Evolutionary conservation across 1,284 basidiomycete species (phyloP).

Genomic region (Ceratorhiza oryzae-sativae): DNA sequence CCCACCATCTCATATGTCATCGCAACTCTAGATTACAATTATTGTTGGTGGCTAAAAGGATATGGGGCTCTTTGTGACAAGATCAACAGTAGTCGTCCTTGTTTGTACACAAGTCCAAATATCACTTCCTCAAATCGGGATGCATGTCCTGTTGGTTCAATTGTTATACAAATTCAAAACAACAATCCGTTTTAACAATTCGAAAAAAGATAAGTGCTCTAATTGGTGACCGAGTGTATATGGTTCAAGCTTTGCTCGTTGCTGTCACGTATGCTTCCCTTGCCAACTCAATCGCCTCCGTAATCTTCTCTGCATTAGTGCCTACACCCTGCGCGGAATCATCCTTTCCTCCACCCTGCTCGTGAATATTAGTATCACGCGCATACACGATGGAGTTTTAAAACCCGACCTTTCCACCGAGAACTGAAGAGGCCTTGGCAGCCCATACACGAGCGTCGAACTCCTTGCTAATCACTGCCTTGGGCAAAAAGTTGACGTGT

Average conservation of each 20-base stretch:
- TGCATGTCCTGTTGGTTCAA: neutral
- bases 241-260: slow-evolving; percentile 12
- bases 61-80: no score
- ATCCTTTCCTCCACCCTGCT: slow-evolving; percentile 89
- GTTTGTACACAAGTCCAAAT: neutral
- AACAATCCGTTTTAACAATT: neutral
- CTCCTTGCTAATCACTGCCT: slow-evolving; percentile 62
- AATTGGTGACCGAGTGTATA: neutral
- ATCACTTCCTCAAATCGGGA: neutral
- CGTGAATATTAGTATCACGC: slow-evolving; percentile 36
- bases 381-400: neutral
- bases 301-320: slow-evolving; percentile 65
- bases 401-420: slow-evolving; percentile 83
- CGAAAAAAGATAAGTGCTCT: neutral
- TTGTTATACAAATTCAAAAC: neutral
- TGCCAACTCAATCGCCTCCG: slow-evolving; percentile 73
- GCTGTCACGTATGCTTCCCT: slow-evolving; percentile 53
- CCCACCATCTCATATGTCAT: no score
- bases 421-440: slow-evolving; percentile 70
- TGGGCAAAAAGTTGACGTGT: slow-evolving; percentile 88
- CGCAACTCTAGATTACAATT: no score
- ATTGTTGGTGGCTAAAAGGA: no score
- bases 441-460: slow-evolving; percentile 88
- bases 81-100: no score
- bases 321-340: slow-evolving; percentile 90